A percentile compares a stretch with the other conserved stretches of the same genome.
Conservation (phyloP, 164 flowering plant genomes). For the Litsea cubeba region DNA sequence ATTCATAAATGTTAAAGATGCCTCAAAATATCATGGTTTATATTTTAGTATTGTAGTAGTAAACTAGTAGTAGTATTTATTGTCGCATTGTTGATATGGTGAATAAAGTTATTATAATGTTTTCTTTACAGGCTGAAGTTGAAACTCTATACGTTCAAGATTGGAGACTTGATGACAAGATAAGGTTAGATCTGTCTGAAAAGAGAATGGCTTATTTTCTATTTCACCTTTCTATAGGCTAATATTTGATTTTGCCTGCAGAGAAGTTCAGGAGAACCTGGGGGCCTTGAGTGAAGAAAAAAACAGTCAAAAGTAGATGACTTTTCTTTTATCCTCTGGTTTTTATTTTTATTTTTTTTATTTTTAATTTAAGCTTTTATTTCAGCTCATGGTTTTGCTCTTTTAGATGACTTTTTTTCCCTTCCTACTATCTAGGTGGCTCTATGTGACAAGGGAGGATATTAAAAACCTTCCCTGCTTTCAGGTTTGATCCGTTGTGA, state of each 20-base stretch:
- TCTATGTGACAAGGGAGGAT: constrained; percentile 56
- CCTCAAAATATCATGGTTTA: too few relatives aligned
- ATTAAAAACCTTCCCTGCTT: constrained; percentile 54
- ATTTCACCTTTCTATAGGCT: constrained; percentile 9
- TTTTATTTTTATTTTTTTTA: too few relatives aligned
- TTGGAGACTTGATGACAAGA: constrained; percentile 40
- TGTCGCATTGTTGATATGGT: too few relatives aligned
- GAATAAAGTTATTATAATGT: background rate
- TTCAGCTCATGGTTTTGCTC: constrained; percentile 3
- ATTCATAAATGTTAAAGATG: too few relatives aligned
- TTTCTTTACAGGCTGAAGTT: constrained; percentile 50
- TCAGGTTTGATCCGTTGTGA: constrained; percentile 34
- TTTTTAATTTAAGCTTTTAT: background rate
- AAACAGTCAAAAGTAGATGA: constrained; percentile 35
- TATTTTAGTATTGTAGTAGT: too few relatives aligned
- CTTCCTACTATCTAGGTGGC: constrained; percentile 30
- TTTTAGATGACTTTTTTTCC: constrained; percentile 6
- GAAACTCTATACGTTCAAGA: constrained; percentile 43
- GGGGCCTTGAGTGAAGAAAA: constrained; percentile 40
- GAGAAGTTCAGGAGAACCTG: constrained; percentile 47
- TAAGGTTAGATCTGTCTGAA: constrained; percentile 40
- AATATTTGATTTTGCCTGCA: constrained; percentile 23
- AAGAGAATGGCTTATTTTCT: background rate
- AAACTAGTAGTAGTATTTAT: too few relatives aligned
- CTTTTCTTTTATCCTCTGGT: background rate